Base-by-base conservation (phyloP, 1,139 yeast genomes). In the Lodderomyces margitis region DNA sequence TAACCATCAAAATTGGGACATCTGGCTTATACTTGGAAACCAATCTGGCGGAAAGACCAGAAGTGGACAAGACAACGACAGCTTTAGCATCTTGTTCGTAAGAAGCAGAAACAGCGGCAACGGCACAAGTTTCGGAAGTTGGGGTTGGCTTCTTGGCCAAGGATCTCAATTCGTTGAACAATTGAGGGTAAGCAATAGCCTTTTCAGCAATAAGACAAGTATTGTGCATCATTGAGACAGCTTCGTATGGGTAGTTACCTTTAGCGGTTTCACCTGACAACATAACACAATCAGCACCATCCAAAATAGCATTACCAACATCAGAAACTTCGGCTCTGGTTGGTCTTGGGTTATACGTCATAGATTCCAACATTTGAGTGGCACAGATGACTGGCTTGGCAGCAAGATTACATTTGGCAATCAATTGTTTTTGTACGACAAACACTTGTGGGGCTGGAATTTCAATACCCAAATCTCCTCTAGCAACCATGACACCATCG, bases 241-340 rank as follows among this genome's bases (percentile, higher is more conserved):
- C 96, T 78, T 92, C 95, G 52, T 83, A 70, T 65, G 99, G 98
- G 77, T 92, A 92, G 77, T 82, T 80, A 78, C 99, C 99, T 83
- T 94, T 92, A 62, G 99, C 98, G 57, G 99, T 92, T 77, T 92
- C 99, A 67, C 98, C 98, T 44, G 96, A 87, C 69, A 92, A 81
- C 98, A 92, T 92, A 65, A 91, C 96, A 85, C 98, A 92, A 78
- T 92, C 99, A 61, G 98, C 97, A 74, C 99, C 99, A 65, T 92
- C 99, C 66, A 92, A 81, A 58, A 94, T 86, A 57, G 98, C 98
- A 71, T 92, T 92, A 75, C 98, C 98, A 52, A 94, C 98, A 70
- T 92, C 99, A 44, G 96, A 85, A 51, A 92, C 98, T 77, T 92
- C 99, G 57, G 99, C 99, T 78, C 99, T 87, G 66, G 99, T 92